Evolutionary conservation across 176 grass and related monocot species (phyloP), one percentile per base, ranked within the genome.

Genomic region (Stipa capillata): DNA sequence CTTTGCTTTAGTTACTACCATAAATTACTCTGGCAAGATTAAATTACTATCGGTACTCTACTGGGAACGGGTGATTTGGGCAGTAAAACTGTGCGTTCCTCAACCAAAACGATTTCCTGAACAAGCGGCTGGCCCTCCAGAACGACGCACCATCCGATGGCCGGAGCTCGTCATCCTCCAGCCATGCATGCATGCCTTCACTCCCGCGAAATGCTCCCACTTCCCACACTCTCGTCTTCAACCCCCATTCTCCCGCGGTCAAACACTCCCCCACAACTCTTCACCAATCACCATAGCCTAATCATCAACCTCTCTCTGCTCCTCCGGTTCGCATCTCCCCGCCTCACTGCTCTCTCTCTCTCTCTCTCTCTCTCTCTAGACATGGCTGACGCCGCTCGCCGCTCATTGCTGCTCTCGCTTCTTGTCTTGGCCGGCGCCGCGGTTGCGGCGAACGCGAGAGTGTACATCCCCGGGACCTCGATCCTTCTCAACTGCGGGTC

Each of bases 401-500:
- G 68, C 59, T 48, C 59, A 24, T 15, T 69, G 55, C 54, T 78
- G 47, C 29, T 78, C n/a, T 49, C 35, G 72, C 29, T 84, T 8
- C 47, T 81, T 18, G 8, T 84, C 39, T 15, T 73, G 13, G 50
- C 45, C 12, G 60, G 41, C 6, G 53, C 20, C 1, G 79, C 21
- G 21, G 32, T 25, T 20, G 6, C 34, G 0, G 54, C 63, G 0
- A 55, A 75, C 41, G 65, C 44, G 37, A 91, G 72, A 34, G 7
- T 6, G 72, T 94, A 91, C 73, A 49, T 29, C 59, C 89, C 94
- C 2, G 12, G 8, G 4, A 89, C 94, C 49, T 43, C 27, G 15
- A 64, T 88, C 61, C 16, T 97, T 36, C 61, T 97, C 36, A 91
- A 84, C 83, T 94, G 91, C 11, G 94, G 91, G 27, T 86, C 91